Percentiles rank a stretch among this genome's conserved stretches.
Evolutionary conservation across 1,284 basidiomycete genomes (phyloP).

Genomic region (Gymnopus androsaceus): DNA sequence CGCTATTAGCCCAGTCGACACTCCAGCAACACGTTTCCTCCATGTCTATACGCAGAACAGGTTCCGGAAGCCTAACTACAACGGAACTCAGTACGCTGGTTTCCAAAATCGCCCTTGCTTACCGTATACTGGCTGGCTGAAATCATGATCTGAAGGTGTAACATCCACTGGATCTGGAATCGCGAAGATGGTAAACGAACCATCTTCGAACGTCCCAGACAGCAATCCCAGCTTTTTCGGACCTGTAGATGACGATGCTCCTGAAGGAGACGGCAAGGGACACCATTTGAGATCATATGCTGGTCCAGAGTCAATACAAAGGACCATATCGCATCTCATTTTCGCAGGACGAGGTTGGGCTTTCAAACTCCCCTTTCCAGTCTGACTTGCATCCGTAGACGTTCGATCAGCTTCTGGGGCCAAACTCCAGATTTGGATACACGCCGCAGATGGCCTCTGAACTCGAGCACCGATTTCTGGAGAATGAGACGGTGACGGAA

Average conservation of each 20-base stretch:
- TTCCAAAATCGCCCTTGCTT: too few species aligned
- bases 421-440: constrained; percentile 74
- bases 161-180: constrained; percentile 76
- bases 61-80: constrained; percentile 61
- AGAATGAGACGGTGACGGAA: constrained; percentile 60
- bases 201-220: constrained; percentile 83
- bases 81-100: too few species aligned
- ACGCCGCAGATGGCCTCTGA: constrained; percentile 53
- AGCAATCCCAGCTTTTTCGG: constrained; percentile 79
- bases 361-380: constrained; percentile 12
- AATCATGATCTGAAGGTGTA: constrained; percentile 27
- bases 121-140: constrained; percentile 44
- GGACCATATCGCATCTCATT: constrained; percentile 70
- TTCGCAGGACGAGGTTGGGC: constrained; percentile 35
- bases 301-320: constrained; percentile 77
- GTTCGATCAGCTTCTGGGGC: constrained; percentile 19
- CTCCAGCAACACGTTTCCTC: constrained; percentile 73
- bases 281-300: constrained; percentile 87
- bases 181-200: constrained; percentile 72
- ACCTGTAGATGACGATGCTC: constrained; percentile 44
- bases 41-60: constrained; percentile 69
- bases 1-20: constrained; percentile 87
- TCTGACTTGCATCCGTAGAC: not conserved
- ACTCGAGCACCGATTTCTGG: constrained; percentile 60
- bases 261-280: constrained; percentile 78